Base-by-base conservation (phyloP, 805 yeast genomes). In the Naumovozyma castellii region DNA sequence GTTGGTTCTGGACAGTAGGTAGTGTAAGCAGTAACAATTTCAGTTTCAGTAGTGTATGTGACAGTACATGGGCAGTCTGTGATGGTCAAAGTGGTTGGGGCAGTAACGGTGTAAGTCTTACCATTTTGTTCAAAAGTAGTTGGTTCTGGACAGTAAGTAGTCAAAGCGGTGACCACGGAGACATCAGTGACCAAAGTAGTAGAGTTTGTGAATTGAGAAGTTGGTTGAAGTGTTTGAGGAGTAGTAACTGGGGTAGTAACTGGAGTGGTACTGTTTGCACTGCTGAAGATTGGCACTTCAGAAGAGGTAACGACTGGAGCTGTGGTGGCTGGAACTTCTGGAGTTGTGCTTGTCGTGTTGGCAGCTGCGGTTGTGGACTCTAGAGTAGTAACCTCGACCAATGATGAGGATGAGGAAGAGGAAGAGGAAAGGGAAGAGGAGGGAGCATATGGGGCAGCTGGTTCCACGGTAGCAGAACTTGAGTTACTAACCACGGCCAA, bases 41-140 rank as follows among this genome's bases (percentile, higher is more conserved):
- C 55, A 28, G 46, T 49, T 28, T 46, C 48, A 35, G 54, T 37
- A 22, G 28, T 22, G 10, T 12, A 22, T n/a, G 53, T 43, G 57
- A 77, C 56, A 32, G 90, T 82, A 72, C 94, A 84, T 62, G 88
- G 90, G 67, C 84, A 78, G 72, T 84, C 80, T 56, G 94, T 81
- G 75, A 84, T 73, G 63, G 92, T 84, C 56, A 84, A 65, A 52
- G 94, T 84, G 62, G 90, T 81, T 45, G 90, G 78, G 55, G 64
- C 79, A 46, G 88, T 76, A 59, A 80, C 86, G 50, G 82, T 76
- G 76, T 76, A 73, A 59, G 90, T 81, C 61, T 61, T 61, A 71
- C 71, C 72, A 73, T 78, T 79, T 64, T 78, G 75, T 48, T 68
- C 70, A 44, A 84, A 55, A 44, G 72, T 65, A 53, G 94, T 84